Conservation (phyloP, 2,329 filamentous ascomycete species). For the Beauveria caledonica region DNA sequence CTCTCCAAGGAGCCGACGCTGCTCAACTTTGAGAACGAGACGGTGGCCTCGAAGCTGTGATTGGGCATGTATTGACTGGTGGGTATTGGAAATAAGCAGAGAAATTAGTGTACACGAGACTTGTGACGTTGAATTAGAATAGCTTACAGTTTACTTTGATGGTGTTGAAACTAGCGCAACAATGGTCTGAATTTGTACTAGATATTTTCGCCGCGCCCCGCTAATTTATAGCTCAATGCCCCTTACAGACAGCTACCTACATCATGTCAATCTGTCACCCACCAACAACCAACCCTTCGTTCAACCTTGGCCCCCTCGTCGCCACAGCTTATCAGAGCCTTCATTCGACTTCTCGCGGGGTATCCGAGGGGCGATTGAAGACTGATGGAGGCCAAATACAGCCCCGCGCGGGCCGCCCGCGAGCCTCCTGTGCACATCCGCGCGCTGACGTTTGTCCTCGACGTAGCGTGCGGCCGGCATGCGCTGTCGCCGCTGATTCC, state of each 20-base stretch:
- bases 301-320: not conserved
- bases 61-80: too few relatives aligned
- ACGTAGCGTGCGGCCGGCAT: constrained; percentile 42
- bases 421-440: constrained; percentile 19
- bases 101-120: too few relatives aligned
- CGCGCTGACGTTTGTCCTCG: constrained; percentile 26
- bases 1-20: constrained; percentile 23
- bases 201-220: not conserved
- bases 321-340: not conserved
- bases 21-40: constrained; percentile 14
- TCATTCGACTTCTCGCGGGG: too few relatives aligned
- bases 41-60: constrained; percentile 2
- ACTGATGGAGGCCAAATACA: constrained; percentile 8
- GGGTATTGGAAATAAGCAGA: too few relatives aligned
- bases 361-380: not conserved
- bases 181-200: too few relatives aligned
- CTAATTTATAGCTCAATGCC: not conserved
- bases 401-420: not conserved
- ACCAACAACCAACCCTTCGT: not conserved
- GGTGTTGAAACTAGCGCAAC: too few relatives aligned
- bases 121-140: too few relatives aligned
- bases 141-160: too few relatives aligned
- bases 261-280: constrained; percentile 1
- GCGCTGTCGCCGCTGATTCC: constrained; percentile 42
- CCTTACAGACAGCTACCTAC: constrained; percentile 11